Conservation (phyloP, 768 basidiomycete species). For the Sistotremastrum niveocremeum region DNA sequence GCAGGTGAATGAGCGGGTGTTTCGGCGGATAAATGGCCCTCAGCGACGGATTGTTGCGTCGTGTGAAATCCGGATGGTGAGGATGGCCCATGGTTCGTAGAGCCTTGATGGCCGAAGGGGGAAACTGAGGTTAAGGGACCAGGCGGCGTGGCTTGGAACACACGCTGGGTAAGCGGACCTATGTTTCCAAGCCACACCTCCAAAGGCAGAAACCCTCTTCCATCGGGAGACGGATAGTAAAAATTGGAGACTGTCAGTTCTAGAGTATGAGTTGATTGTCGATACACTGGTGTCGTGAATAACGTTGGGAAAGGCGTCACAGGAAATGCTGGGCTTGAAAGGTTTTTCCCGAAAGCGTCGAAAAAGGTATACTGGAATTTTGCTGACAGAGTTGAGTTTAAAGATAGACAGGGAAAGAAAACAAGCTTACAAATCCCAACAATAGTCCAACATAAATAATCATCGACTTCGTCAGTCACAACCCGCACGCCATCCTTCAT, state of each 20-base stretch:
- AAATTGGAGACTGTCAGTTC: conserved; percentile 83
- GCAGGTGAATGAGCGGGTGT: conserved; percentile 1
- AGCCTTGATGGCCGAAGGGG: conserved; percentile 37
- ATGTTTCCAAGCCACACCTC: conserved; percentile 84
- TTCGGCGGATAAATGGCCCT: conserved; percentile 8
- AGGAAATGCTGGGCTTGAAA: conserved; percentile 58
- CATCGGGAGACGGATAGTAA: conserved; percentile 65
- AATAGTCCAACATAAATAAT: conserved; percentile 92
- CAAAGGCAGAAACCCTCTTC: conserved; percentile 50
- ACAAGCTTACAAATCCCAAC: conserved; percentile 69
- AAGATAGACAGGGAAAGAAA: conserved; percentile 1
- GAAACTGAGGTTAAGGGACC: conserved; percentile 54
- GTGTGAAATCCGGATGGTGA: conserved; percentile 13
- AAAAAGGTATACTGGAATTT: conserved; percentile 95
- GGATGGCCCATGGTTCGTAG: conserved; percentile 12
- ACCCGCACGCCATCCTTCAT: conserved; percentile 61
- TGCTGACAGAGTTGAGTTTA: conserved; percentile 28
- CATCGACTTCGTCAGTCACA: conserved; percentile 83
- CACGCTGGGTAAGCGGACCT: conserved; percentile 68
- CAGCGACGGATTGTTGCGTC: conserved; percentile 11
- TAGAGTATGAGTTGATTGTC: conserved; percentile 55
- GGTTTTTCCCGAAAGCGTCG: conserved; percentile 74
- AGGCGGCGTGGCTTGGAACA: conserved; percentile 60
- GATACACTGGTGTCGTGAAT: conserved; percentile 66
- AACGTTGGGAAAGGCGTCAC: conserved; percentile 87